Evolutionary conservation across 164 flowering plant species (phyloP).

Genomic region (Chloranthus sessilifolius): DNA sequence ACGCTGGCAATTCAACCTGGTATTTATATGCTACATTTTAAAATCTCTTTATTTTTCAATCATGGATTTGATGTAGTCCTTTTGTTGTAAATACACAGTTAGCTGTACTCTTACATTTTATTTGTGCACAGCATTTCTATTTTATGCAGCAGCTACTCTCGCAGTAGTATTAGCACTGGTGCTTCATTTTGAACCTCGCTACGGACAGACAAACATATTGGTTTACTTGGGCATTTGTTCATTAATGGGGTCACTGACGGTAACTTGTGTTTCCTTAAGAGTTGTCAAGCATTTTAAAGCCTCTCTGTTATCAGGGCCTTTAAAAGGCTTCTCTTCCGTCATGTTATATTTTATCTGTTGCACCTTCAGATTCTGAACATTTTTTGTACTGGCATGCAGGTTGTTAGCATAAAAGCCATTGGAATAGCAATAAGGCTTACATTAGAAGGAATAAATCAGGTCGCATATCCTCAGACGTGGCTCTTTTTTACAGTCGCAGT

Average conservation of each 20-base stretch:
- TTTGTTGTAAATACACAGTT: too few relatives aligned
- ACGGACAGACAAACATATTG: slow-evolving; percentile 82
- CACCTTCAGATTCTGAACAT: background rate
- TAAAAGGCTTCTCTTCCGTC: background rate
- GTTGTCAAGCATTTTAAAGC: background rate
- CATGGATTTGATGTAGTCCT: too few relatives aligned
- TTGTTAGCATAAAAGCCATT: slow-evolving; percentile 80
- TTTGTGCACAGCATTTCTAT: slow-evolving; percentile 57
- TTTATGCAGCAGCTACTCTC: slow-evolving; percentile 55
- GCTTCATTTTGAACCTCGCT: slow-evolving; percentile 80
- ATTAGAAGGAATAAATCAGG: slow-evolving; percentile 66
- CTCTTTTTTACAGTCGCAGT: slow-evolving; percentile 60
- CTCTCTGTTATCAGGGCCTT: slow-evolving; percentile 1
- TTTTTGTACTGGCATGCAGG: slow-evolving; percentile 34
- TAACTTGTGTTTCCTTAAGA: slow-evolving; percentile 22
- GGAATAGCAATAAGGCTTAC: slow-evolving; percentile 84
- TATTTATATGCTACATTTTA: slow-evolving; percentile 13
- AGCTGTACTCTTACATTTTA: background rate
- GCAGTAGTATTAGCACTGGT: slow-evolving; percentile 57
- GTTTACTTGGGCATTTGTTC: slow-evolving; percentile 93
- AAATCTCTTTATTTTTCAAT: background rate
- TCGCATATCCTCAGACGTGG: slow-evolving; percentile 81
- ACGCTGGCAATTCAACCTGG: slow-evolving; percentile 83
- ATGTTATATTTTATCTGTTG: too few relatives aligned
- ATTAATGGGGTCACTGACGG: slow-evolving; percentile 82